Conservation (phyloP, 768 basidiomycete species). For the Dendrothele bispora region DNA sequence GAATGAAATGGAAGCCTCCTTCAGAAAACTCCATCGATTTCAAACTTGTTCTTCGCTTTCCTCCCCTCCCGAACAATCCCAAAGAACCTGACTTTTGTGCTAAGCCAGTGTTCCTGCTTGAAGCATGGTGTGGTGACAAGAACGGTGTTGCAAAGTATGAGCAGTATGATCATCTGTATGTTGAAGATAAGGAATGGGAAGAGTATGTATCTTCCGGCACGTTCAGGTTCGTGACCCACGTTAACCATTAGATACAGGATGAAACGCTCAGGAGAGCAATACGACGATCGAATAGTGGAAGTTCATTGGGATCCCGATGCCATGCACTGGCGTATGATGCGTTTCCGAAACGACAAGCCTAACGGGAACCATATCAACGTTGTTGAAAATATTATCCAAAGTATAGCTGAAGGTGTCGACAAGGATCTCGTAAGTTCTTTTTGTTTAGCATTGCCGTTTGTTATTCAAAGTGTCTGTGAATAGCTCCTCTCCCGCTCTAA, state of each 20-base stretch:
- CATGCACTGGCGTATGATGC: constrained; percentile 84
- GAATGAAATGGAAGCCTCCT: constrained; percentile 98
- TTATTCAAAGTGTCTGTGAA: not conserved
- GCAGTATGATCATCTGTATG: constrained; percentile 80
- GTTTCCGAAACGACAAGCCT: constrained; percentile 93
- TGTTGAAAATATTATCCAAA: constrained; percentile 86
- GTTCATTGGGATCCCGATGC: constrained; percentile 81
- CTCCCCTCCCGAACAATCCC: constrained; percentile 54
- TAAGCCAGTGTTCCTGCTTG: constrained; percentile 83
- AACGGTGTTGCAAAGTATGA: constrained; percentile 63
- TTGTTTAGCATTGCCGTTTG: no score
- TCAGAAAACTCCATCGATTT: constrained; percentile 98
- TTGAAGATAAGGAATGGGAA: constrained; percentile 93
- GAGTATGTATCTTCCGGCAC: constrained; percentile 49
- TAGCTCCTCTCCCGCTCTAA: constrained; percentile 70
- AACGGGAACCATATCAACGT: constrained; percentile 85
- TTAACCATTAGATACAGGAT: constrained; percentile 47
- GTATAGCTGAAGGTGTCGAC: constrained; percentile 93
- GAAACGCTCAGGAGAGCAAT: constrained; percentile 81
- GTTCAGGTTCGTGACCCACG: constrained; percentile 10
- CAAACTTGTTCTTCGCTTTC: constrained; percentile 93
- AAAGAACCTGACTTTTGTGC: constrained; percentile 73
- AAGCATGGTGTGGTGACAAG: constrained; percentile 79
- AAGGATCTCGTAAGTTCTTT: constrained; percentile 67
- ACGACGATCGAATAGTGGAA: constrained; percentile 93